Percentiles rank a stretch among this genome's conserved stretches.
Conservation (phyloP, 805 yeast genomes). For the Pichia insulana region DNA sequence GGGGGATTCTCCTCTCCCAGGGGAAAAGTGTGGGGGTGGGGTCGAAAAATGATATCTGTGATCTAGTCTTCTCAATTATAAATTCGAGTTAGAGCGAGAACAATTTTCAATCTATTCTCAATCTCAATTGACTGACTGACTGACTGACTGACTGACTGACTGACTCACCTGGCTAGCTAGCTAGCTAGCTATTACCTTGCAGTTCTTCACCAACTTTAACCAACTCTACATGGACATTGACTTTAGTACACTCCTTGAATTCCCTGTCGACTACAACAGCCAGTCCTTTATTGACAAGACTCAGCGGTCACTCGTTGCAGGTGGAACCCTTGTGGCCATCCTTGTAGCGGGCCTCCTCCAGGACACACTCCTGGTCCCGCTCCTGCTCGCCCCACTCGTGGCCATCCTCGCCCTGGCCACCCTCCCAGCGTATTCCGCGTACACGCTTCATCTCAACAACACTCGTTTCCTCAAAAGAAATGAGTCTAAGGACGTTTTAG, state of each 20-base stretch:
- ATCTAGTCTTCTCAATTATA: no score
- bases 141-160: no score
- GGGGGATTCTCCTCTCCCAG: no score
- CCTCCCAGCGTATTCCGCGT: slow-evolving; percentile 45
- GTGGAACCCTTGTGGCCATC: slow-evolving; percentile 33
- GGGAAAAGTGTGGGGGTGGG: no score
- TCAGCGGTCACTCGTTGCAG: slow-evolving; percentile 21
- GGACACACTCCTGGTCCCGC: slow-evolving; percentile 33
- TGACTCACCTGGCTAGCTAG: no score
- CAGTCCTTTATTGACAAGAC: slow-evolving; percentile 36
- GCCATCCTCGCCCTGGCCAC: slow-evolving; percentile 28
- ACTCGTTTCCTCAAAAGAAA: slow-evolving; percentile 9
- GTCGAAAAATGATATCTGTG: no score
- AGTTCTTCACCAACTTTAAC: no score
- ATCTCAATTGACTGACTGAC: no score
- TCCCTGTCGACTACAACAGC: slow-evolving; percentile 42
- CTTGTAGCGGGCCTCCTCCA: slow-evolving; percentile 41
- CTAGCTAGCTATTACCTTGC: no score
- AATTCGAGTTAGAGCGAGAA: no score
- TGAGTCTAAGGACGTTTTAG: slow-evolving; percentile 5
- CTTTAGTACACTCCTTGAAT: slow-evolving; percentile 23
- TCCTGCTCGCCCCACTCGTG: slow-evolving; percentile 32
- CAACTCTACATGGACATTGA: slow-evolving; percentile 1
- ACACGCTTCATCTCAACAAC: no score
- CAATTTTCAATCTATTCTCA: no score